Conservation (phyloP, 257 asterid species). For the Fraxinus quadrangulata region DNA sequence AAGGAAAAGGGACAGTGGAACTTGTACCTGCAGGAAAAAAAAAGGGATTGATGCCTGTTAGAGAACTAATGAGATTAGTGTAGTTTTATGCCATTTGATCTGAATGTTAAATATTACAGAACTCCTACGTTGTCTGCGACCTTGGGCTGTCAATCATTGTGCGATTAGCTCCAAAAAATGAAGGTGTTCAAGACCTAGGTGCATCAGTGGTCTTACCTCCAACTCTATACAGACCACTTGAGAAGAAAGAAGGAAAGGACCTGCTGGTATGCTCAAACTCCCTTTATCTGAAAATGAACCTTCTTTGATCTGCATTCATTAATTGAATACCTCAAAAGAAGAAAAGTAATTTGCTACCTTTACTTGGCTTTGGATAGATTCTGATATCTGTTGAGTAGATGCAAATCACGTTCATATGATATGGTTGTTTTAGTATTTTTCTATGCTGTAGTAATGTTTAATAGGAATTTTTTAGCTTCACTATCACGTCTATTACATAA, state of each 20-base stretch:
- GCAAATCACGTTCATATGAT: not conserved
- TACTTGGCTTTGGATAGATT: constrained; percentile 11
- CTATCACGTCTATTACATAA: not conserved
- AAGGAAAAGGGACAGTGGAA: constrained; percentile 5
- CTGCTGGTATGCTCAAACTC: constrained; percentile 9
- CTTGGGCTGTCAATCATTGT: constrained; percentile 69
- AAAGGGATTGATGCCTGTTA: not conserved
- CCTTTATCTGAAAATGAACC: constrained; percentile 15
- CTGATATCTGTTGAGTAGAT: not conserved
- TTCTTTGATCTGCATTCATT: constrained; percentile 18
- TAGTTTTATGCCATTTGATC: constrained; percentile 26
- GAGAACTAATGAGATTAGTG: constrained; percentile 25
- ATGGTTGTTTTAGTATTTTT: not conserved
- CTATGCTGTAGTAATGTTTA: not conserved
- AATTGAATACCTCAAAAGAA: constrained; percentile 19
- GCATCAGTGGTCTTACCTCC: constrained; percentile 60
- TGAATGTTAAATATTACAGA: constrained; percentile 51
- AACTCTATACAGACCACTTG: constrained; percentile 55
- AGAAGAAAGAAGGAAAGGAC: constrained; percentile 43
- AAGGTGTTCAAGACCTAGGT: constrained; percentile 52
- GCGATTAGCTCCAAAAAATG: constrained; percentile 56
- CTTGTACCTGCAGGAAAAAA: not conserved
- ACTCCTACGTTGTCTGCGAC: constrained; percentile 73
- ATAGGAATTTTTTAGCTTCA: not conserved
- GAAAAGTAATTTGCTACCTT: not conserved